Percentiles rank a stretch among this genome's conserved stretches.
Conservation (phyloP, 1,139 yeast genomes). For the Chernovozyma aurita region DNA sequence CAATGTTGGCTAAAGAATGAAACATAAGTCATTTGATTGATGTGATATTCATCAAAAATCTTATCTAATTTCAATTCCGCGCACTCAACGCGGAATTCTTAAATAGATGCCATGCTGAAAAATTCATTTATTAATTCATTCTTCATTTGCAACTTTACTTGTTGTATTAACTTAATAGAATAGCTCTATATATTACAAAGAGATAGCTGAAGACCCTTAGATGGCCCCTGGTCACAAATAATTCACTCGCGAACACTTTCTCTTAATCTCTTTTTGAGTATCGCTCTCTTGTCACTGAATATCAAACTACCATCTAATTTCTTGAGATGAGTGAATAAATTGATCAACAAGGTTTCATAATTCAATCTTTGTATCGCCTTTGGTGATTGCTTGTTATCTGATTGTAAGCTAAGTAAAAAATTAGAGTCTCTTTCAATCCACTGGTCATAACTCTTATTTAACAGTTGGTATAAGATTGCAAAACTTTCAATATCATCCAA, state of each 20-base stretch:
- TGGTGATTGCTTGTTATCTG: conserved; percentile 13
- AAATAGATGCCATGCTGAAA: too few relatives aligned
- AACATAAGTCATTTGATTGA: too few relatives aligned
- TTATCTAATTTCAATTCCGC: too few relatives aligned
- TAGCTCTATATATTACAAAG: background rate
- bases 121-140: too few relatives aligned
- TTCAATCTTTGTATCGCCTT: conserved; percentile 28
- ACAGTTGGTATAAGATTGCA: conserved; percentile 36
- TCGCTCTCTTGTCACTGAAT: conserved; percentile 17
- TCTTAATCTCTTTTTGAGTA: conserved; percentile 15
- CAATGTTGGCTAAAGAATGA: too few relatives aligned
- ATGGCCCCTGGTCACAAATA: background rate
- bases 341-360: conserved; percentile 36
- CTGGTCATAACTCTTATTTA: conserved; percentile 27
- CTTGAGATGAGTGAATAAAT: conserved; percentile 29
- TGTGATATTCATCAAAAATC: too few relatives aligned
- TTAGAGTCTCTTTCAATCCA: conserved; percentile 36
- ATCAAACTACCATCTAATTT: conserved; percentile 39
- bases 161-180: background rate
- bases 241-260: background rate
- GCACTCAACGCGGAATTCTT: too few relatives aligned
- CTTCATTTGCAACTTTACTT: background rate
- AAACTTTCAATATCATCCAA: conserved; percentile 45
- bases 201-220: background rate
- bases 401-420: conserved; percentile 22